Evolutionary conservation across 2,329 filamentous ascomycete genomes (phyloP).

Genomic region (Elsinoe perseae): DNA sequence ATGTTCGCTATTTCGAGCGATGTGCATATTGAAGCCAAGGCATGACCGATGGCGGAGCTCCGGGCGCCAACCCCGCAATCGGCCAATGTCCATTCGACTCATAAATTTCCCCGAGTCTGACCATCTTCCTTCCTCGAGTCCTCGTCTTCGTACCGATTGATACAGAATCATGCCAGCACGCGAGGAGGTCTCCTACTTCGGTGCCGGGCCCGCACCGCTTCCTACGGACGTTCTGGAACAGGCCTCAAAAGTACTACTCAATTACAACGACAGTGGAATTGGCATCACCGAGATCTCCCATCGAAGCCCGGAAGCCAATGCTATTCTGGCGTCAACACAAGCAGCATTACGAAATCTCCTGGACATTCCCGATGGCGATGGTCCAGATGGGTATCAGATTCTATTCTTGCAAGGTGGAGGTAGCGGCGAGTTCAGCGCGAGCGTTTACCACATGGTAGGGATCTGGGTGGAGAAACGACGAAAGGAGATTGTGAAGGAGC

Average conservation of each 20-base stretch:
- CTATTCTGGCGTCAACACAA: conserved; percentile 73
- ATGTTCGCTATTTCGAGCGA: not conserved
- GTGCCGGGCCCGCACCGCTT: conserved; percentile 80
- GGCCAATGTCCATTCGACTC: not conserved
- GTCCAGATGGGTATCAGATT: conserved; percentile 74
- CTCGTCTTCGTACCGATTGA: not conserved
- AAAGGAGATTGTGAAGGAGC: conserved; percentile 50
- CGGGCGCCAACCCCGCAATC: not conserved
- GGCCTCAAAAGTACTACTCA: conserved; percentile 68
- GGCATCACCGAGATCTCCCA: conserved; percentile 88
- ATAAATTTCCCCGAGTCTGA: not conserved
- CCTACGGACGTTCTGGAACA: conserved; percentile 73
- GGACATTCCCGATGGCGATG: conserved; percentile 73
- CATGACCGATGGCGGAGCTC: not conserved
- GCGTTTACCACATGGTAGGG: conserved; percentile 74
- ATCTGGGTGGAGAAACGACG: conserved; percentile 70
- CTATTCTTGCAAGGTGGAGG: conserved; percentile 84
- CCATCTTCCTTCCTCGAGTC: not conserved
- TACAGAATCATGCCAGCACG: conserved; percentile 55
- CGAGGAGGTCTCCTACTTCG: conserved; percentile 75
- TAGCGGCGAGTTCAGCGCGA: conserved; percentile 75
- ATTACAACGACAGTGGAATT: conserved; percentile 73
- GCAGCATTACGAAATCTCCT: conserved; percentile 64
- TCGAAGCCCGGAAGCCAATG: conserved; percentile 67
- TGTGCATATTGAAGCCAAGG: not conserved